Conservation (phyloP, 805 yeast species). For the Hanseniaspora osmophila region DNA sequence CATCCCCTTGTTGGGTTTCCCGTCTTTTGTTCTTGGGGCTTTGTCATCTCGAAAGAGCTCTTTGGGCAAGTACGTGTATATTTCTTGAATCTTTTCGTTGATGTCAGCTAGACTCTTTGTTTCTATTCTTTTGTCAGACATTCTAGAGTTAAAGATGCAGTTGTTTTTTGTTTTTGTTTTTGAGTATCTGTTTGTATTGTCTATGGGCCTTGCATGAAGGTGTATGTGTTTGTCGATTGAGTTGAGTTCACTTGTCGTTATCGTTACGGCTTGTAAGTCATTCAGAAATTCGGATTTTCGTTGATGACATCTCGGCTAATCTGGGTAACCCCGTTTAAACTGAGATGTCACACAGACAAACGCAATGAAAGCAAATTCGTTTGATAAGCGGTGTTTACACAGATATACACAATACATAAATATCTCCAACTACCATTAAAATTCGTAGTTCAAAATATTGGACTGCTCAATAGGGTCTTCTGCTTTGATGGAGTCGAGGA, state of each 20-base stretch:
- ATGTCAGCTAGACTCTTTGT: constrained; percentile 41
- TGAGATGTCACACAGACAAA: background rate
- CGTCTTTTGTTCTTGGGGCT: constrained; percentile 5
- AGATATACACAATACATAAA: background rate
- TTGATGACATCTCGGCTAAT: too few relatives aligned
- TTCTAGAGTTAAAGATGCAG: too few relatives aligned
- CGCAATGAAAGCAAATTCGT: background rate
- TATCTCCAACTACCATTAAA: constrained; percentile 1
- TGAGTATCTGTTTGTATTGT: too few relatives aligned
- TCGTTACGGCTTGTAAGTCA: background rate
- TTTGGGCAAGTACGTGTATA: constrained; percentile 31
- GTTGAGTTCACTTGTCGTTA: too few relatives aligned
- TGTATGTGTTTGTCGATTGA: too few relatives aligned
- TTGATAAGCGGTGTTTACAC: background rate
- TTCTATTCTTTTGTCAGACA: constrained; percentile 17
- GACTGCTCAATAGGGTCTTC: constrained; percentile 17
- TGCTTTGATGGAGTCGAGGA: constrained; percentile 10
- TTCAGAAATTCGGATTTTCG: too few relatives aligned
- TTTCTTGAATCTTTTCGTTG: constrained; percentile 43
- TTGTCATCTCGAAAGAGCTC: constrained; percentile 29
- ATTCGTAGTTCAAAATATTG: constrained; percentile 16
- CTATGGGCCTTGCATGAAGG: too few relatives aligned
- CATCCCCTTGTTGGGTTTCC: constrained; percentile 71
- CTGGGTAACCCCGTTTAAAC: too few relatives aligned
- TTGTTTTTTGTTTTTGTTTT: too few relatives aligned